Base-by-base conservation (phyloP, 2,329 filamentous ascomycete genomes). In the Cladosporium sp. region DNA sequence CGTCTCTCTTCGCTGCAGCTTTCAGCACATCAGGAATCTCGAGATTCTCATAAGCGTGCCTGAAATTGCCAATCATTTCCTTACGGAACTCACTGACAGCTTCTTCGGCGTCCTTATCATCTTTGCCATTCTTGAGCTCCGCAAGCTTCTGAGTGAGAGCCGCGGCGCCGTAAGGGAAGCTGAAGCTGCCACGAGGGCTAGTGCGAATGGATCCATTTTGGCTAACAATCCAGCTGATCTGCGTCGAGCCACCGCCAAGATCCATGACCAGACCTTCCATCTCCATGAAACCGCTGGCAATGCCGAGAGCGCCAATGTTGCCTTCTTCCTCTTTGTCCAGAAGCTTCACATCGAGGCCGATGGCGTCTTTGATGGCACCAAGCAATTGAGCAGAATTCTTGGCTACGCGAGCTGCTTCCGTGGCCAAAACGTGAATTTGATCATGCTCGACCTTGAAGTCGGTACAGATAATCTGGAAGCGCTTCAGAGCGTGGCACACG, bases 321-420 rank as follows among this genome's bases (percentile, higher is more conserved):
- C 54, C 54, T 76, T 97, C 92, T 37, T 92, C 88, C 64, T 87
- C 84, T 55, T 92, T 92, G 1, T 87, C 82, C 11, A 96, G 78
- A 61, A 96, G 80, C 52, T 84, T 81, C 0, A 96, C 88, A 1
- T 79, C 78, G 74, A 91, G 85, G 1, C 86, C 88, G 0, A 86
- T 87, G 2, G 78, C 76, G 2, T 78, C 70, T 47, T 81, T 78
- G 34, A 56, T 56, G 11, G 54, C 20, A 60, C 95, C 90, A 25
- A 82, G 80, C 63, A 97, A 92, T 30, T 82, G 80, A 17, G 78
- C 78, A 0, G 87, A 86, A 68, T 96, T 97, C 59, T 82, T 74
- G 7, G 92, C 90, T 20, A 86, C 89, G 43, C 92, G 86, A 71
- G 92, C 94, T 3, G 92, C 92, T 73, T 96, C 92, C 0, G 92